phyloP scores from a whole-genome alignment of 2,329 filamentous ascomycete genomes.

The Thermothelomyces thermophilus region DNA sequence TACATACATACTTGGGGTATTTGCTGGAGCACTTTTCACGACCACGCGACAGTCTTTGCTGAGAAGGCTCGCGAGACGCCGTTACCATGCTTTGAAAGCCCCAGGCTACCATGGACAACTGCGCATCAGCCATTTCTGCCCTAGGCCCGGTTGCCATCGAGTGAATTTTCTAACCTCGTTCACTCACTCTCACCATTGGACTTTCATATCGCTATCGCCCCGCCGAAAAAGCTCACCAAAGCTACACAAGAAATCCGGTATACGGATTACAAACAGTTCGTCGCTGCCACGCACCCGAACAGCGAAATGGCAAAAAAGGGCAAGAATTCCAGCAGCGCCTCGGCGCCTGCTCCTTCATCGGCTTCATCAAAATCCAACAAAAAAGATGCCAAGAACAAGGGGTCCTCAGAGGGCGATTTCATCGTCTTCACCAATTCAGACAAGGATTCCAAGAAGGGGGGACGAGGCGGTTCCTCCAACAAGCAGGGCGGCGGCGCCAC shows the following conservation, averaged over 20 bases:
- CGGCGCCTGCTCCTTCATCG: constrained; percentile 29
- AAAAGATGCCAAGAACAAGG: constrained; percentile 29
- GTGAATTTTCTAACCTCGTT: background rate
- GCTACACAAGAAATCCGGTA: no score
- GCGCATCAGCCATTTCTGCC: background rate
- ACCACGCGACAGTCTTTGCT: background rate
- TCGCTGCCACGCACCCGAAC: background rate
- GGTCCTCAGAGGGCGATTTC: constrained; percentile 43
- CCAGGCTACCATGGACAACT: constrained; percentile 9
- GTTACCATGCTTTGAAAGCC: background rate
- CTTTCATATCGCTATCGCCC: no score
- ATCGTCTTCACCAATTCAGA: constrained; percentile 54
- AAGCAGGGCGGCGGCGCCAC: constrained; percentile 18
- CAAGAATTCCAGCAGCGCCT: constrained; percentile 42
- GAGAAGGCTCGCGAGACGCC: background rate
- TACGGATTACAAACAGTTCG: background rate
- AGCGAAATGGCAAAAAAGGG: constrained; percentile 45
- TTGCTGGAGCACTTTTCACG: background rate
- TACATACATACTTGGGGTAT: no score
- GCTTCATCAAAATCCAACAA: constrained; percentile 28
- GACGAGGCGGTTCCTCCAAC: constrained; percentile 29
- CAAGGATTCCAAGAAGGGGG: constrained; percentile 45
- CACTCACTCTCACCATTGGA: background rate
- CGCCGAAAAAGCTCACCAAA: no score
- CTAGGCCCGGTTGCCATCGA: background rate